Base-by-base conservation (phyloP, 192 early-diverging fungal species). In the Geranomyces michiganensis region DNA sequence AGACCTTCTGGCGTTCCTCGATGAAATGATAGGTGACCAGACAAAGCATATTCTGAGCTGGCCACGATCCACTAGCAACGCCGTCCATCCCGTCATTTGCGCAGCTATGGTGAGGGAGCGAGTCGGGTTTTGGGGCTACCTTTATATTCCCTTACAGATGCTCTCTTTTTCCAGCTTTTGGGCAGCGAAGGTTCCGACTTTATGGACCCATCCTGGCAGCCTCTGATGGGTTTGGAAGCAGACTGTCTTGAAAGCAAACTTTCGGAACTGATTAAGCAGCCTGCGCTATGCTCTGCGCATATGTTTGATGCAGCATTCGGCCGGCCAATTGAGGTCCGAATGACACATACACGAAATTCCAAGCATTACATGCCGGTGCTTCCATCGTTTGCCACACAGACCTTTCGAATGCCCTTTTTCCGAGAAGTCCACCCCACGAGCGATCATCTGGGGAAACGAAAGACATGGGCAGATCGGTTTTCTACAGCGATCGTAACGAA, bases 1-100 rank as follows among this genome's bases (percentile, higher is more conserved):
- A 24, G 51, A 53, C 51, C 51, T 53, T n/a, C 4, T 15, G 19
- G 51, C 19, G 24, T 53, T 24, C 51, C 51, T 53, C 7, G 51
- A 53, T 17, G n/a, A 53, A 15, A 26, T 53, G n/a, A 53, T 53
- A 8, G 24, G 6, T 24, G 51, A 53, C 51, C 51, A 17, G 51
- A 24, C 6, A n/a, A 53, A 53, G 15, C 3, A 53, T 17, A 4
- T 9, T 9, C 51, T 53, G 19, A 26, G n/a, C 51, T 53, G 51
- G 51, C 51, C 51, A 15, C 51, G 51, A 53, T 53, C 51, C 19
- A 53, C n/a, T 8, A 53, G 19, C 15, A 4, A 3, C 4, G 51
- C 51, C 6, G 51, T 53, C 7, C 51, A 53, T 53, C 51, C 51
- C 4, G 51, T 53, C 51, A 26, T 53, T 7, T 53, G 51, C 51